Conservation (phyloP, 1,284 basidiomycete species). For the Rhodotorula sp. region DNA sequence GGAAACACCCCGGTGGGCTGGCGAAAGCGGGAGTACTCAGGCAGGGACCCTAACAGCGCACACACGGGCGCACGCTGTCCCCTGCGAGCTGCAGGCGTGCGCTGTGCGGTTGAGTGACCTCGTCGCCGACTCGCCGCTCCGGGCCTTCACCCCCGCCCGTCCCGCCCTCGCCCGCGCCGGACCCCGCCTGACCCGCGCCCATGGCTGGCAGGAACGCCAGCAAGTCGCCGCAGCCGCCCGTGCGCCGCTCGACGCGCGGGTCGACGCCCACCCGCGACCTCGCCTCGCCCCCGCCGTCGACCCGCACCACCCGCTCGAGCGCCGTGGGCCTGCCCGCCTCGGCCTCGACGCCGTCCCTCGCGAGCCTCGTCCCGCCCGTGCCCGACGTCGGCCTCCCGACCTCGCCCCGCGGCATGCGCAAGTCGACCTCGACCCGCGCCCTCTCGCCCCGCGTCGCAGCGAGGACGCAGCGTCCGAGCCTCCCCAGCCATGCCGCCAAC, state of each 20-base stretch:
- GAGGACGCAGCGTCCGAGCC: constrained; percentile 13
- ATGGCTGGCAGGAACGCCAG: constrained; percentile 20
- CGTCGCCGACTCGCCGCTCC: neutral
- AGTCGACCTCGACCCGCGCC: constrained; percentile 25
- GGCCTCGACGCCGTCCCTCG: constrained; percentile 18
- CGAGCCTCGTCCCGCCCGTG: constrained; percentile 20
- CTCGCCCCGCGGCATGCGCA: constrained; percentile 7
- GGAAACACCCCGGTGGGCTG: too few species aligned
- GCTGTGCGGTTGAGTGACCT: neutral
- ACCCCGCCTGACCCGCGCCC: too few species aligned
- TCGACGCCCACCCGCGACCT: constrained; percentile 30
- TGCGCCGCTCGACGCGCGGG: constrained; percentile 29
- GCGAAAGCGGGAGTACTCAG: too few species aligned
- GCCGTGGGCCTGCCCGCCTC: constrained; percentile 4
- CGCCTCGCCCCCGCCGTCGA: constrained; percentile 27
- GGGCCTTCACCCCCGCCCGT: neutral
- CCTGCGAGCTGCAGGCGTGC: too few species aligned
- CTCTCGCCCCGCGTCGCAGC: constrained; percentile 22
- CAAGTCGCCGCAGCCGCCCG: constrained; percentile 22
- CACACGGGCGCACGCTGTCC: too few species aligned
- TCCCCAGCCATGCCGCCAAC: constrained; percentile 40
- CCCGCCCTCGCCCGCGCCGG: too few species aligned
- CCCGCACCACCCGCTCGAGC: constrained; percentile 23
- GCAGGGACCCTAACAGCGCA: too few species aligned
- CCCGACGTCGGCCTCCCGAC: neutral